Conservation (phyloP, 495 filamentous ascomycete genomes). For the Trichoderma parareesei region DNA sequence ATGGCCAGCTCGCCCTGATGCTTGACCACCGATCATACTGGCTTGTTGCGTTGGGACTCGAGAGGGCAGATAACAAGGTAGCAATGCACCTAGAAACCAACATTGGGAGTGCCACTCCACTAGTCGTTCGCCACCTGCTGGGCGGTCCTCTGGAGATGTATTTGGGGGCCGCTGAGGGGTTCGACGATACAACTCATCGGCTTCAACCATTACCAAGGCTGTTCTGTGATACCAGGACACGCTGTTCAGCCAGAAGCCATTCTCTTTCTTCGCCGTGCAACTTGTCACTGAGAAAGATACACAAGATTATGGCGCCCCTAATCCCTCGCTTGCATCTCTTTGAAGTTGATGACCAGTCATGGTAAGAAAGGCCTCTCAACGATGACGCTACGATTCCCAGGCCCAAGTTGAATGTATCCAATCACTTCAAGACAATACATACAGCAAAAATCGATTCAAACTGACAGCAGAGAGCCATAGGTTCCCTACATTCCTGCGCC, state of each 20-base stretch:
- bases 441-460: neutral
- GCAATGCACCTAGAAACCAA: too few relatives aligned
- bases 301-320: slow-evolving; percentile 35
- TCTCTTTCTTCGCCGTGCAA: neutral
- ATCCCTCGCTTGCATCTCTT: slow-evolving; percentile 47
- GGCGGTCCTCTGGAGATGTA: too few relatives aligned
- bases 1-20: too few relatives aligned
- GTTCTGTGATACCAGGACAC: neutral
- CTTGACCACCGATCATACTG: too few relatives aligned
- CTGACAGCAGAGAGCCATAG: slow-evolving; percentile 19
- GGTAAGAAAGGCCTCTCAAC: slow-evolving; percentile 26
- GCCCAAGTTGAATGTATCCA: neutral
- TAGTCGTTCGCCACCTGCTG: too few relatives aligned
- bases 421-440: neutral
- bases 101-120: too few relatives aligned
- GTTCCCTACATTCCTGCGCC: slow-evolving; percentile 45
- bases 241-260: neutral
- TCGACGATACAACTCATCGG: neutral
- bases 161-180: too few relatives aligned
- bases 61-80: too few relatives aligned
- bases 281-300: neutral
- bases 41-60: too few relatives aligned
- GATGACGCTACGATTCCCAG: neutral
- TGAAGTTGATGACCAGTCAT: slow-evolving; percentile 47
- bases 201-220: neutral